phyloP scores from a whole-genome alignment of 306 rosid genomes.

The Citrullus colocynthis region DNA sequence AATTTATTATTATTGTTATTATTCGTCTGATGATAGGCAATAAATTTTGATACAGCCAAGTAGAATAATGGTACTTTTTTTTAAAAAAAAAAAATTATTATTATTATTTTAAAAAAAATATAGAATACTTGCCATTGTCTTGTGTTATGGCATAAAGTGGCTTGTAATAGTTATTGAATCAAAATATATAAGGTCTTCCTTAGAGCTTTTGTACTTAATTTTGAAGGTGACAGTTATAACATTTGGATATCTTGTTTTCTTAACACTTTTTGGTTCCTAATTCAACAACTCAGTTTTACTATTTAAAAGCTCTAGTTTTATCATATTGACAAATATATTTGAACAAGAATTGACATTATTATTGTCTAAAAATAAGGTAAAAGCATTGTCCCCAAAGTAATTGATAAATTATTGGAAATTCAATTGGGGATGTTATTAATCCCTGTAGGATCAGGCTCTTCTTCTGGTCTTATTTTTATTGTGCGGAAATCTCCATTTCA shows the following conservation, averaged over 20 bases:
- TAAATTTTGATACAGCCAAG: slow-evolving; percentile 30
- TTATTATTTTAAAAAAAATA: too few relatives aligned
- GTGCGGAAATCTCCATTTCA: too few relatives aligned
- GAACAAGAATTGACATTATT: too few relatives aligned
- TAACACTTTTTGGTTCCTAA: too few relatives aligned
- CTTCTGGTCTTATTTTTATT: too few relatives aligned
- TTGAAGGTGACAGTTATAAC: not conserved
- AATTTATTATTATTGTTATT: not conserved
- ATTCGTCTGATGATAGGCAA: slow-evolving; percentile 16
- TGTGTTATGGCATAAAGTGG: not conserved
- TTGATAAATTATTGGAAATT: too few relatives aligned
- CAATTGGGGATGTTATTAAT: too few relatives aligned
- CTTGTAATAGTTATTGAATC: not conserved
- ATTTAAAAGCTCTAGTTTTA: not conserved
- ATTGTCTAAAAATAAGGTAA: too few relatives aligned
- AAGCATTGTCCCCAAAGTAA: too few relatives aligned
- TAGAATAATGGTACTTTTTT: slow-evolving; percentile 6
- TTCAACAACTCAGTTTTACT: not conserved
- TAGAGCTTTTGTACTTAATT: not conserved
- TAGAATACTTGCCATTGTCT: not conserved
- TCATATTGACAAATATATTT: too few relatives aligned
- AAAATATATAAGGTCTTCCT: not conserved
- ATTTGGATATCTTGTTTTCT: not conserved
- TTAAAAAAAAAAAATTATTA: not conserved
- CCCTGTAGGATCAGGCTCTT: too few relatives aligned